A percentile compares a stretch with the other conserved stretches of the same genome.
Conservation (phyloP, 140 eudicot genomes). For the Bidens hawaiensis region DNA sequence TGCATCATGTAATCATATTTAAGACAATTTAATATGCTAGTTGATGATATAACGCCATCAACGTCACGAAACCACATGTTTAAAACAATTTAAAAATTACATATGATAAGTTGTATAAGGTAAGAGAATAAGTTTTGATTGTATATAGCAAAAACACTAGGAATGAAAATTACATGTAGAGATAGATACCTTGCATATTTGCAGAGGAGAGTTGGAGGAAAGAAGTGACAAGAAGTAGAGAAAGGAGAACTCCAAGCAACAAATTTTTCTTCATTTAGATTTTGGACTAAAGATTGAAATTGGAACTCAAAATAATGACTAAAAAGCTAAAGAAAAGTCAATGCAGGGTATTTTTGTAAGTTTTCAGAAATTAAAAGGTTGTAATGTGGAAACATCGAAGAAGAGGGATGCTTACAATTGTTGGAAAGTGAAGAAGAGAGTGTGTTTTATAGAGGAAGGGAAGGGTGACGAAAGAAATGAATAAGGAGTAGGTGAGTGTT, state of each 20-base stretch:
- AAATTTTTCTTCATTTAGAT: conserved; percentile 20
- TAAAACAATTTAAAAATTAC: not conserved
- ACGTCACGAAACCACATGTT: not conserved
- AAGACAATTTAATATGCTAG: not conserved
- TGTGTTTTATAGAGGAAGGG: conserved; percentile 26
- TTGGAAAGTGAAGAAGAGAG: conserved; percentile 20
- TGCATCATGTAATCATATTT: not conserved
- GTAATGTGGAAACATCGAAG: conserved; percentile 19
- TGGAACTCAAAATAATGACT: conserved; percentile 10
- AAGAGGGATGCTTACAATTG: conserved; percentile 10
- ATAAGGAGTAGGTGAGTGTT: no score
- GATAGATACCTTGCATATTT: conserved; percentile 12
- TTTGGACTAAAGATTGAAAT: not conserved
- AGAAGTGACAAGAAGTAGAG: conserved; percentile 24
- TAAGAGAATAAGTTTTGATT: not conserved
- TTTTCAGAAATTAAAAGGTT: conserved; percentile 5
- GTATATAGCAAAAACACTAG: not conserved
- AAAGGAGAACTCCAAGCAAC: conserved; percentile 31
- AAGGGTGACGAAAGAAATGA: conserved; percentile 35
- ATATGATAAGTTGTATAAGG: not conserved
- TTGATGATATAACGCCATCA: not conserved
- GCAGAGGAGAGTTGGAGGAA: conserved; percentile 23
- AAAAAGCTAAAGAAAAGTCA: conserved; percentile 9
- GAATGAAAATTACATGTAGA: not conserved
- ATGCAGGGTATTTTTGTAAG: conserved; percentile 7